phyloP scores from a whole-genome alignment of 495 filamentous ascomycete genomes.

The Penicillium cosmopolitanum region DNA sequence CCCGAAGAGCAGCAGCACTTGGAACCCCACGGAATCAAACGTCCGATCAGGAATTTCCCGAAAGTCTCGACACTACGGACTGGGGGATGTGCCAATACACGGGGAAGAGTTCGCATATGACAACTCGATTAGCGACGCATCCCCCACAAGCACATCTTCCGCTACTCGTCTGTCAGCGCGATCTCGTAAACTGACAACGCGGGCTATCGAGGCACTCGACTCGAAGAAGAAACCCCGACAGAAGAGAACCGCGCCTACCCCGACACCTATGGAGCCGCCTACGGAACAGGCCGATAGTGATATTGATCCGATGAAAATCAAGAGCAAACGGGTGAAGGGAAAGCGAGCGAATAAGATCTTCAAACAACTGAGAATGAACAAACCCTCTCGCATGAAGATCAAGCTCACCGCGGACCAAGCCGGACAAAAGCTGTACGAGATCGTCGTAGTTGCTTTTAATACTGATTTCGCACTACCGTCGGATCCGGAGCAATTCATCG shows the following conservation, averaged over 20 bases:
- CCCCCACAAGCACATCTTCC: slow-evolving; percentile 27
- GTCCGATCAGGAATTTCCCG: slow-evolving; percentile 22
- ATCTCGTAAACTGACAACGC: slow-evolving; percentile 43
- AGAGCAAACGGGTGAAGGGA: background rate
- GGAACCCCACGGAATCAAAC: slow-evolving; percentile 16
- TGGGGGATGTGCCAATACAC: slow-evolving; percentile 26
- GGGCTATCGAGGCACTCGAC: slow-evolving; percentile 43
- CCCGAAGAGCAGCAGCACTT: slow-evolving; percentile 18
- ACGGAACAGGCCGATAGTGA: background rate
- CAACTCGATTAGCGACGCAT: background rate
- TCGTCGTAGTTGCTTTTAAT: slow-evolving; percentile 30
- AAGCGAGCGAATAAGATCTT: slow-evolving; percentile 7
- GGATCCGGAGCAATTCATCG: slow-evolving; percentile 24
- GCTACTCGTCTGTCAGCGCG: slow-evolving; percentile 38
- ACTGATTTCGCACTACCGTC: slow-evolving; percentile 23
- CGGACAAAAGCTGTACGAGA: slow-evolving; percentile 30
- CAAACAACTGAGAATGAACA: slow-evolving; percentile 14
- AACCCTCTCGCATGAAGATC: slow-evolving; percentile 1
- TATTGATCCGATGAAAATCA: background rate
- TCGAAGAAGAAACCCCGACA: slow-evolving; percentile 30
- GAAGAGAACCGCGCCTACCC: slow-evolving; percentile 11
- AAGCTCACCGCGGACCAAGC: slow-evolving; percentile 20
- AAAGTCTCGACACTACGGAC: slow-evolving; percentile 14
- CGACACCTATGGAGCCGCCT: slow-evolving; percentile 11
- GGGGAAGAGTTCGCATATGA: background rate